These are phyloP conservation scores for Leccinum sublutescens DNA, from an alignment of 768 basidiomycete genomes.

Conservation along the genomic window DNA sequence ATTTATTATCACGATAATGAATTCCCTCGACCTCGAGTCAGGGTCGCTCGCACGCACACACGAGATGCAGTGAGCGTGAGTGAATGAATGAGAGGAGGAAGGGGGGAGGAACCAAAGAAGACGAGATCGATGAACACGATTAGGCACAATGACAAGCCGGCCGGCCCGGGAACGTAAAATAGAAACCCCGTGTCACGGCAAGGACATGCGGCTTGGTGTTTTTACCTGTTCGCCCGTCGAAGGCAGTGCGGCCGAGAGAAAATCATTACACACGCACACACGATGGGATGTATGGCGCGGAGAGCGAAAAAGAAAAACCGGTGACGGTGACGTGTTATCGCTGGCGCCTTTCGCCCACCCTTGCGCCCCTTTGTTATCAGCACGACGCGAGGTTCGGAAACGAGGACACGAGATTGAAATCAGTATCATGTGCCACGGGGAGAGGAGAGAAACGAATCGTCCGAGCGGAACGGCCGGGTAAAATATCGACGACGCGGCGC, in stretches of 20 bases:
- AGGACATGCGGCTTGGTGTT: not conserved
- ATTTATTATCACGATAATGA: not conserved
- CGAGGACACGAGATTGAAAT: not conserved
- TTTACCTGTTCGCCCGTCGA: not conserved
- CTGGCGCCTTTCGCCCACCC: not conserved
- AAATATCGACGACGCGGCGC: not conserved
- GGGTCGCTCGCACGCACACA: not conserved
- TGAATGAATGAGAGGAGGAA: not conserved
- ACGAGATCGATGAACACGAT: not conserved
- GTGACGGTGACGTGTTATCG: constrained; percentile 13
- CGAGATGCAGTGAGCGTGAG: not conserved
- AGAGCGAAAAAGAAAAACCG: not conserved
- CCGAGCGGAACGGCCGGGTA: not conserved
- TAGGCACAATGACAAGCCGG: not conserved
- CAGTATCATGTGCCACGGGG: not conserved
- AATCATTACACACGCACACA: not conserved
- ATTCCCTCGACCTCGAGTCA: not conserved
- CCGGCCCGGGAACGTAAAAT: not conserved
- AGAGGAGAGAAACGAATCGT: not conserved
- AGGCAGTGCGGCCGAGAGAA: constrained; percentile 18
- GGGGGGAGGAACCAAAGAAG: not conserved
- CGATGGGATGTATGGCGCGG: not conserved
- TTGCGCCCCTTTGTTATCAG: not conserved
- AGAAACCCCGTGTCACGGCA: not conserved
- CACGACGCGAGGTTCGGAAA: not conserved